These are phyloP conservation scores for Pyracantha coccinea DNA, from an alignment of 331 rosid genomes.

Conservation along the genomic window DNA sequence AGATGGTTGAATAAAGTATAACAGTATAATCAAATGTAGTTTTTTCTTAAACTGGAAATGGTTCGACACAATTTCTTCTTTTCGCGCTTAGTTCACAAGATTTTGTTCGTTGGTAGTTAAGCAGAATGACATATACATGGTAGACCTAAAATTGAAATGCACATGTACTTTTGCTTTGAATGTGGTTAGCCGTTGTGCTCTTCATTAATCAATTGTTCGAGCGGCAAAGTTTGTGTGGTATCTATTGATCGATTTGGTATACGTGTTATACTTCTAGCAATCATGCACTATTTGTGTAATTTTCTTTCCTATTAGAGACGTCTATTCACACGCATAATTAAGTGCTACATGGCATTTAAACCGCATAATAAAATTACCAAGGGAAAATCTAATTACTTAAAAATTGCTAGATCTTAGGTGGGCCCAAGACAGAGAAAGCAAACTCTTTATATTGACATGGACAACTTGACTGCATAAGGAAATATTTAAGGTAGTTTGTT, in stretches of 20 bases:
- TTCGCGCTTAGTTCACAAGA: background rate
- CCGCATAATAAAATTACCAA: too few species aligned
- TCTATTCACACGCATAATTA: background rate
- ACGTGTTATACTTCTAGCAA: background rate
- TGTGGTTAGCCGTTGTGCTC: background rate
- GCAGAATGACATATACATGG: background rate
- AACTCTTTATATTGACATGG: background rate
- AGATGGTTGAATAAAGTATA: constrained; percentile 2
- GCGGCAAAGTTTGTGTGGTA: background rate
- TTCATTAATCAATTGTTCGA: background rate
- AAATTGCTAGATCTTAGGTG: background rate
- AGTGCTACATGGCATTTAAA: background rate
- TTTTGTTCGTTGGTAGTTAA: background rate
- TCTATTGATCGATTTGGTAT: background rate
- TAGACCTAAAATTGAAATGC: background rate
- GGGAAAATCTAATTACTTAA: background rate
- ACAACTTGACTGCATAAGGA: background rate
- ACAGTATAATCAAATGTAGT: background rate
- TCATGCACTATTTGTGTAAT: background rate
- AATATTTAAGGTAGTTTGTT: background rate
- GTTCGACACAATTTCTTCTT: background rate
- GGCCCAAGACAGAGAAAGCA: background rate
- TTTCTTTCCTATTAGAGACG: background rate
- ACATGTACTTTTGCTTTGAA: background rate
- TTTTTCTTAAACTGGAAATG: background rate